Conservation (phyloP, 176 grass and related monocot species). For the Pontederia paniculata region DNA sequence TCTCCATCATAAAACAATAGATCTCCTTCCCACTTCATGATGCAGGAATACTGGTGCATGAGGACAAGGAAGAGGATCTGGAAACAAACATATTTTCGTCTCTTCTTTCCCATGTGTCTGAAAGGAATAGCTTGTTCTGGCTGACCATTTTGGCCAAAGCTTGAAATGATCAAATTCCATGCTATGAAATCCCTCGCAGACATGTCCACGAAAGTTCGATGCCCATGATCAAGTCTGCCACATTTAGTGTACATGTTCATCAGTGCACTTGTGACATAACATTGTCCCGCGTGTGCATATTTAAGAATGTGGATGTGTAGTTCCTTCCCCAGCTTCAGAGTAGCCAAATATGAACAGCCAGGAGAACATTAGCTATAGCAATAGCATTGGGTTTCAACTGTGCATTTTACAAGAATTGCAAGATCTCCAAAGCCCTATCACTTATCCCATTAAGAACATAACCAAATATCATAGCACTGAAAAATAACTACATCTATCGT, state of each 20-base stretch:
- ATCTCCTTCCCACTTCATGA: slow-evolving; percentile 70
- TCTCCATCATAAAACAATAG: slow-evolving; percentile 53
- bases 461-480: slow-evolving; percentile 69
- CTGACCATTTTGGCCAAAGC: slow-evolving; percentile 64
- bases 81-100: slow-evolving; percentile 51
- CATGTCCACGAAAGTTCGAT: slow-evolving; percentile 51
- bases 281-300: slow-evolving; percentile 51
- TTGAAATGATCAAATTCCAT: slow-evolving; percentile 91
- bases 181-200: slow-evolving; percentile 44
- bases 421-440: slow-evolving; percentile 42
- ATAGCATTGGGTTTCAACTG: slow-evolving; percentile 61
- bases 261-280: slow-evolving; percentile 61
- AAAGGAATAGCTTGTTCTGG: slow-evolving; percentile 56
- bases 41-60: slow-evolving; percentile 56
- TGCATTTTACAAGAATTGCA: slow-evolving; percentile 34
- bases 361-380: slow-evolving; percentile 46
- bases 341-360: slow-evolving; percentile 36
- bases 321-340: slow-evolving; percentile 54
- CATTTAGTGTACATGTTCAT: slow-evolving; percentile 86
- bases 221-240: slow-evolving; percentile 55
- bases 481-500: slow-evolving; percentile 60
- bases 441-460: slow-evolving; percentile 72
- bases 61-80: slow-evolving; percentile 60
- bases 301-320: slow-evolving; percentile 62
- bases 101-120: slow-evolving; percentile 53